Evolutionary conservation across 2,329 filamentous ascomycete genomes (phyloP).

Genomic region (Hypomyces rosellus): DNA sequence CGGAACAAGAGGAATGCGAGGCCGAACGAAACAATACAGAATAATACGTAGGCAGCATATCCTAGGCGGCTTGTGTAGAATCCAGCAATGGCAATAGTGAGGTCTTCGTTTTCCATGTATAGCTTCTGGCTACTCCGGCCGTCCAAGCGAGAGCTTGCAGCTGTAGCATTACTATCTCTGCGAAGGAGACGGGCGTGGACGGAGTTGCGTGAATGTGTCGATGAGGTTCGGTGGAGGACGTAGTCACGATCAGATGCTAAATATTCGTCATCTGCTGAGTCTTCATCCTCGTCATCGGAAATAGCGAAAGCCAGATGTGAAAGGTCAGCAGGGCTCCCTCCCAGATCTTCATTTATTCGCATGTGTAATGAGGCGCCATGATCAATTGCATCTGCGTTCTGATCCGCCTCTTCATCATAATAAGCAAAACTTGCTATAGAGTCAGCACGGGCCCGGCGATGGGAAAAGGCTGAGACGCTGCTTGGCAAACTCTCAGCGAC

Average conservation of each 20-base stretch:
- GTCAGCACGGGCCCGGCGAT: slow-evolving; percentile 72
- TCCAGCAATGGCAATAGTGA: slow-evolving; percentile 88
- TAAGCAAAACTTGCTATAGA: slow-evolving; percentile 87
- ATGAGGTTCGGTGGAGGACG: slow-evolving; percentile 54
- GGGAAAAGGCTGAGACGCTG: slow-evolving; percentile 84
- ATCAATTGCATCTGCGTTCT: slow-evolving; percentile 4
- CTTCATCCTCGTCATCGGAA: slow-evolving; percentile 36
- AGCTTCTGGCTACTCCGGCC: slow-evolving; percentile 79
- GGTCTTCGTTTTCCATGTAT: slow-evolving; percentile 86
- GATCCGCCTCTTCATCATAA: slow-evolving; percentile 60
- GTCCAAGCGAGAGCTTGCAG: slow-evolving; percentile 55
- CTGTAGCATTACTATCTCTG: slow-evolving; percentile 63
- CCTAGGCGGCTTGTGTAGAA: slow-evolving; percentile 74
- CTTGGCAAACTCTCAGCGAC: slow-evolving; percentile 94
- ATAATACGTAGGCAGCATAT: slow-evolving; percentile 57
- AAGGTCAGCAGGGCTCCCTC: slow-evolving; percentile 33
- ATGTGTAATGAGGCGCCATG: neutral
- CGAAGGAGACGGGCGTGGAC: slow-evolving; percentile 62
- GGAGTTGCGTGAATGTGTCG: slow-evolving; percentile 50
- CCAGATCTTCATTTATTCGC: slow-evolving; percentile 22
- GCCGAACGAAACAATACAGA: slow-evolving; percentile 70
- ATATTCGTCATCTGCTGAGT: slow-evolving; percentile 35
- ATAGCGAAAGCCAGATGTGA: slow-evolving; percentile 13
- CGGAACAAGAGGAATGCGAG: slow-evolving; percentile 77
- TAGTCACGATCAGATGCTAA: slow-evolving; percentile 38